Conservation (phyloP, 345 rosid genomes). For the Gossypium ekmanianum region DNA sequence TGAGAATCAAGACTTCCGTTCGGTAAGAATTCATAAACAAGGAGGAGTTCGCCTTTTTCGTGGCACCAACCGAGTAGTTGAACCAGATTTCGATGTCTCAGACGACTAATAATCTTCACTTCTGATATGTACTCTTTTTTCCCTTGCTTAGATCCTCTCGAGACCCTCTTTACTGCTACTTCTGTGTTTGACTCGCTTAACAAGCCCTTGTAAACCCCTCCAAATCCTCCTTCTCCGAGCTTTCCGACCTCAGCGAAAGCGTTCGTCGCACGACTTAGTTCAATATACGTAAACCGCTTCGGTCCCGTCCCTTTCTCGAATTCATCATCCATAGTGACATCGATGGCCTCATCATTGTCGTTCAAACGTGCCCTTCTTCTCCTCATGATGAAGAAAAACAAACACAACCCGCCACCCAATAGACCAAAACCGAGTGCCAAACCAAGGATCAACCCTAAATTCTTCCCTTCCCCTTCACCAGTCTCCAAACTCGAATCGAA, state of each 20-base stretch:
- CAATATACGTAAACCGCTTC: conserved; percentile 37
- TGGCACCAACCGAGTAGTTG: conserved; percentile 59
- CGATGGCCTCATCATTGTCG: conserved; percentile 11
- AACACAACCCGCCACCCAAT: conserved; percentile 18
- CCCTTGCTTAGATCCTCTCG: conserved; percentile 41
- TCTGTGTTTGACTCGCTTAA: conserved; percentile 22
- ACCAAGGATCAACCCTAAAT: conserved; percentile 20
- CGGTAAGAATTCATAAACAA: conserved; percentile 53
- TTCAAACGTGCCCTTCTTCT: conserved; percentile 20
- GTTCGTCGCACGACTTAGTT: conserved; percentile 36
- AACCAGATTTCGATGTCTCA: conserved; percentile 52
- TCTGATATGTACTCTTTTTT: conserved; percentile 44
- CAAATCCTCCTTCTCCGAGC: conserved; percentile 59
- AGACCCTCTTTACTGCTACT: conserved; percentile 53
- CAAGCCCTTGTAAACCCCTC: conserved; percentile 51
- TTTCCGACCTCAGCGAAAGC: conserved; percentile 37
- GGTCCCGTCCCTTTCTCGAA: conserved; percentile 51
- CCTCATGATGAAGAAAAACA: conserved; percentile 23
- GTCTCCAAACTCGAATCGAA: conserved; percentile 34
- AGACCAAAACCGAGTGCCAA: conserved; percentile 18
- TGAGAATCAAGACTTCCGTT: conserved; percentile 52
- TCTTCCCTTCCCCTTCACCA: neutral
- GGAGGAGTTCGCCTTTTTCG: conserved; percentile 38
- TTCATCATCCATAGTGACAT: conserved; percentile 33
- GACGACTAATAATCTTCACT: conserved; percentile 48